phyloP scores from a whole-genome alignment of 768 basidiomycete genomes.

The Agaricus subrufescens region DNA sequence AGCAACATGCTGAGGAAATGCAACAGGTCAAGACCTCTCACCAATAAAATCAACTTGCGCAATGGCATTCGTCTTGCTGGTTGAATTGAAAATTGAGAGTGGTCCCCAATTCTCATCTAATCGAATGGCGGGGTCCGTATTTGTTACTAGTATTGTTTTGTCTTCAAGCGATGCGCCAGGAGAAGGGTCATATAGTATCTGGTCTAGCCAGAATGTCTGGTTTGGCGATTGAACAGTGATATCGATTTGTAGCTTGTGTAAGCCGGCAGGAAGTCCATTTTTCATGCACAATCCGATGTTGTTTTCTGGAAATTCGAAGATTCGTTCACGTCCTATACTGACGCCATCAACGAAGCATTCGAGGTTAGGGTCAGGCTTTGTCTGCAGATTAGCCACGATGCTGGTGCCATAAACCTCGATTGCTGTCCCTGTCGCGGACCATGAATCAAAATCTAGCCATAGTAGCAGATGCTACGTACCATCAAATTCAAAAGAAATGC shows the following conservation, averaged over 20 bases:
- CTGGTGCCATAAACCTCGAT: constrained; percentile 16
- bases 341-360: constrained; percentile 21
- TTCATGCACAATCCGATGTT: constrained; percentile 19
- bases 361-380: constrained; percentile 17
- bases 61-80: constrained; percentile 11
- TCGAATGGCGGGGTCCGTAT: constrained; percentile 16
- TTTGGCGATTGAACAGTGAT: not conserved
- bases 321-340: constrained; percentile 14
- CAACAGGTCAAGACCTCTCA: constrained; percentile 1
- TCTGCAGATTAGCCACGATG: constrained; percentile 11
- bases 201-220: constrained; percentile 23
- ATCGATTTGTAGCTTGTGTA: constrained; percentile 21
- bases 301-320: constrained; percentile 17
- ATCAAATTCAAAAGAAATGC: not conserved
- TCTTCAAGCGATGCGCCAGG: constrained; percentile 13
- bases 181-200: constrained; percentile 20
- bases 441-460: not conserved
- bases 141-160: constrained; percentile 15
- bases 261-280: constrained; percentile 16
- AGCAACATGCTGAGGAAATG: constrained; percentile 14
- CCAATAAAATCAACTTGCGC: constrained; percentile 19
- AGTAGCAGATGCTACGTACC: not conserved
- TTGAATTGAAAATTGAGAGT: constrained; percentile 16
- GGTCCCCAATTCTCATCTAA: constrained; percentile 19
- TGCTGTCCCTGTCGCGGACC: constrained; percentile 7